Evolutionary conservation across 139 green algal genomes (phyloP).

Genomic region (Mesotaenium endlicherianum): DNA sequence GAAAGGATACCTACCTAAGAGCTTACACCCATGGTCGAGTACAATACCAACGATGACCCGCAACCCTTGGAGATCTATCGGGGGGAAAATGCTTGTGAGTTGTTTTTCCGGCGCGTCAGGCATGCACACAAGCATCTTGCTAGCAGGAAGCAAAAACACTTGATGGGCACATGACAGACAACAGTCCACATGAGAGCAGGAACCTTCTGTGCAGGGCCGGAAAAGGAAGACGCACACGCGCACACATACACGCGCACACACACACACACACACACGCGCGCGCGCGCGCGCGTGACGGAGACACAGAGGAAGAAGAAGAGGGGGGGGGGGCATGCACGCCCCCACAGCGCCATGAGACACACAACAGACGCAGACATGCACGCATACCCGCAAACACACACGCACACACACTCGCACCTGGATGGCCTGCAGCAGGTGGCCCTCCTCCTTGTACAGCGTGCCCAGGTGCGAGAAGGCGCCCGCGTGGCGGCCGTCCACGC

Average conservation of each 20-base stretch:
- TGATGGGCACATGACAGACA: background rate
- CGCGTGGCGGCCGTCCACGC: constrained; percentile 12
- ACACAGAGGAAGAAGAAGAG: background rate
- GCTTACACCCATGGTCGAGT: no score
- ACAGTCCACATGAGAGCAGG: background rate
- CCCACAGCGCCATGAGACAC: background rate
- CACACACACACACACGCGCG: no score
- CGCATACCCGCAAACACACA: background rate
- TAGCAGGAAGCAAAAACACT: background rate
- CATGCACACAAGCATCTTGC: no score
- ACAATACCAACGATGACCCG: no score
- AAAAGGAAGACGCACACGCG: background rate
- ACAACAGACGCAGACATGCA: background rate
- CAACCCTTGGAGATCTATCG: no score
- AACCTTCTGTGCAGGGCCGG: background rate
- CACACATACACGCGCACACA: no score
- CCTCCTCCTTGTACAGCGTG: constrained; percentile 43
- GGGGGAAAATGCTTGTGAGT: no score
- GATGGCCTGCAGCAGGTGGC: constrained; percentile 18
- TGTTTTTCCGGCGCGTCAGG: no score
- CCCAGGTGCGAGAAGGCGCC: constrained; percentile 23
- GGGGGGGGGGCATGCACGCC: no score
- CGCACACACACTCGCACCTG: constrained; percentile 17
- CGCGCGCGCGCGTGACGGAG: background rate
- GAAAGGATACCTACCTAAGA: no score